Evolutionary conservation across 177 flowering plant species (phyloP), one percentile per base, ranked within the genome.

Genomic region (Vitis hybrid): DNA sequence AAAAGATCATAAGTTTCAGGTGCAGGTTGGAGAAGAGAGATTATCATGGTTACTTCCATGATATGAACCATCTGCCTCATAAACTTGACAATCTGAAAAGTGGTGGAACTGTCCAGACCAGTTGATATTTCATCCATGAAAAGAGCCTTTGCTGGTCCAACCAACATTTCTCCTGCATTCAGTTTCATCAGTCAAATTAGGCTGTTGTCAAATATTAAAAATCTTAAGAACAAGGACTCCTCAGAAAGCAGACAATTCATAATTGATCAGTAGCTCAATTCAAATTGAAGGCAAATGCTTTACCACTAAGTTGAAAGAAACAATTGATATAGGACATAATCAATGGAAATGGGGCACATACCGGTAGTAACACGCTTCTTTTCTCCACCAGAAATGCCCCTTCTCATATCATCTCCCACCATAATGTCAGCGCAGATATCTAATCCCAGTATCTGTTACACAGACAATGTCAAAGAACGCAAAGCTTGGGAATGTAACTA

Each of bases 111-210:
- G 66, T 82, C 83, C 48, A 82, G 54, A 15, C 85, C 85, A 9
- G 75, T 82, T 35, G 85, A 82, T 61, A 82, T 82, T 58, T 80
- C 85, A 64, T 82, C 85, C 85, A 82, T 82, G 67, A 80, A 73
- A n/a, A 82, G 64, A 21, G 64, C 81, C 65, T 75, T 80, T 1
- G 83, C 81, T 7, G 85, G 83, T 66, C 85, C 85, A 27, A 74
- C 85, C 73, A 80, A 64, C 85, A 83, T 83, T 46, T 83, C 85
- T 6, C 85, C 85, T 80, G 72, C 67, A 72, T 21, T 52, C 51
- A 20, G n/a, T 8, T 35, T 1, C 11, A 69, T 20, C 10, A 58
- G 27, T 15, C 20, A 58, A 1, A 3, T 20, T 21, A 24, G 20
- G 60, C 35, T 60, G 15, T 18, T 62, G 65, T 21, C 9, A 1